Evolutionary conservation across 768 basidiomycete species (phyloP).

Genomic region (Boletus vinaceobasis): DNA sequence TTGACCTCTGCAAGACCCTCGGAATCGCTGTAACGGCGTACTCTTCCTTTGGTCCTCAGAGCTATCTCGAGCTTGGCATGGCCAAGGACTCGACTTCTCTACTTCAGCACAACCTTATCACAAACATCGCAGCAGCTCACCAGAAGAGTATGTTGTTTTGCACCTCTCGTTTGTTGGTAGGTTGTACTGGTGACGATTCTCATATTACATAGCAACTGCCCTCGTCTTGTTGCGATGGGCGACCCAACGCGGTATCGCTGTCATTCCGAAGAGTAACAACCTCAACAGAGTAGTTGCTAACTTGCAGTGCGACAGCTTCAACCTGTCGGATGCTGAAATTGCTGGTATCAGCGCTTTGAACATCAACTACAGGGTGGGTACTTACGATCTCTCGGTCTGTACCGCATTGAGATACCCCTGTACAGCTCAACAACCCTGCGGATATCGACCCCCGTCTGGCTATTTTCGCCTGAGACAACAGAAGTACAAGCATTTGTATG

Average conservation of each 20-base stretch:
- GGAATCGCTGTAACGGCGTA: conserved; percentile 54
- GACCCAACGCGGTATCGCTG: conserved; percentile 67
- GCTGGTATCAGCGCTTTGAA: conserved; percentile 58
- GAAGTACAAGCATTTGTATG: background rate
- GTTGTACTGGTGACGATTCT: background rate
- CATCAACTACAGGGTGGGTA: conserved; percentile 56
- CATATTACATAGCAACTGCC: conserved; percentile 35
- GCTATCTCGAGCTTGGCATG: conserved; percentile 65
- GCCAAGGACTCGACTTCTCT: conserved; percentile 51
- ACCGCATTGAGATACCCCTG: conserved; percentile 4
- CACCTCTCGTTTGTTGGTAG: background rate
- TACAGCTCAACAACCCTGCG: conserved; percentile 66
- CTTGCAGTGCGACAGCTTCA: conserved; percentile 43
- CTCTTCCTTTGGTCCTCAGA: conserved; percentile 52
- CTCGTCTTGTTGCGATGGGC: conserved; percentile 81
- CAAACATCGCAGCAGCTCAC: conserved; percentile 45
- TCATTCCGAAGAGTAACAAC: conserved; percentile 71
- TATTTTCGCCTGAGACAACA: conserved; percentile 59
- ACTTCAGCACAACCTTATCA: conserved; percentile 46
- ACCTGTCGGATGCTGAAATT: conserved; percentile 58
- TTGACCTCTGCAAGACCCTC: conserved; percentile 41
- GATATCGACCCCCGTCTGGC: conserved; percentile 62
- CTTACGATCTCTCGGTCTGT: background rate
- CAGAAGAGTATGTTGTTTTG: conserved; percentile 44
- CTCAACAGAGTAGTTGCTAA: conserved; percentile 39